Evolutionary conservation across 1,284 basidiomycete species (phyloP), one percentile per base, ranked within the genome.

Genomic region (Cryptococcus hybrid): DNA sequence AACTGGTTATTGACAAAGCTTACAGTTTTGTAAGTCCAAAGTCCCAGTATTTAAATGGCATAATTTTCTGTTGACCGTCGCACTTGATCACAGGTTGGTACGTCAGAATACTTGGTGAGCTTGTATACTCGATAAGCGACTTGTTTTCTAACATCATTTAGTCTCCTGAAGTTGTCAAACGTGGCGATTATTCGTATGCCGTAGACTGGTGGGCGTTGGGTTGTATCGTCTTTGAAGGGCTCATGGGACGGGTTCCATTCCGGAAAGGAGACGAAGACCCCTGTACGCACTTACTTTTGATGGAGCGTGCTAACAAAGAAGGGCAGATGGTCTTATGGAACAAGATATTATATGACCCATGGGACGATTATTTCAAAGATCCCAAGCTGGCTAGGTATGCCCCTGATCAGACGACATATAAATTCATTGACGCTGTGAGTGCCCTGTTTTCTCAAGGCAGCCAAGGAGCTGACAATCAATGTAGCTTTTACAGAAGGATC

Each of bases 191-290:
- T 76, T 88, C 88, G 62, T 97, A 94, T 71, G 90, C 94, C 66
- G 92, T 95, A 18, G 94, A 98, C 74, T 95, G 92, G 90, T 98
- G 94, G 93, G 90, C 89, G 63, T 89, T 96, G 69, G 94, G 94
- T 15, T 97, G 93, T 60, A 96, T 98, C 88, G 80, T 97, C 57
- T 93, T 90, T 75, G 95, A 98, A 80, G 94, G 95, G 86, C 59
- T 78, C 52, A 69, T 74, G 11, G 77, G 77, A 4, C 58, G 69
- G 13, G 78, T 78, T 6, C 93, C 93, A 2, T 96, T 72, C 52
- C 52, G 60, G n/a, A 62, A 54, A 40, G n/a, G 45, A 1, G 65
- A 67, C 2, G 66, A 64, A 13, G 68, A 70, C 18, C 18, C 60
- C 58, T 3, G 68, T 69, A 47, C 52, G 66, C 58, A 34, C 46